phyloP scores from a whole-genome alignment of 441 rosid species.

The Raphanus hybrid region DNA sequence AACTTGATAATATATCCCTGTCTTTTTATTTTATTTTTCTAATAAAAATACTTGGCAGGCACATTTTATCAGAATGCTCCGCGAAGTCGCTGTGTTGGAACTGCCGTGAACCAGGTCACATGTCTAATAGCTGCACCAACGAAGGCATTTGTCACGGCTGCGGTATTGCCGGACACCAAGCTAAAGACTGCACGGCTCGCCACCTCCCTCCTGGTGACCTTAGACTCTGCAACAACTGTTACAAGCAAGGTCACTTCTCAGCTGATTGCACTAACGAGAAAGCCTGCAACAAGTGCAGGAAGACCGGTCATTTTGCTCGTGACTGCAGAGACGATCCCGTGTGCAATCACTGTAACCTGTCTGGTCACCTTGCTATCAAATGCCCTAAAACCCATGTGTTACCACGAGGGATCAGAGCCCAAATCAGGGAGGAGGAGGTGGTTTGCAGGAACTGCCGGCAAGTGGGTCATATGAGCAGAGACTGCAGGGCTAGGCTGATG shows the following conservation, averaged over 20 bases:
- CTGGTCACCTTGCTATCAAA: slow-evolving; percentile 4
- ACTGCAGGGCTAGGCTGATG: slow-evolving; percentile 6
- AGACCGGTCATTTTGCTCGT: slow-evolving; percentile 8
- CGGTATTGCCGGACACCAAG: slow-evolving; percentile 49
- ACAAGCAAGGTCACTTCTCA: slow-evolving; percentile 12
- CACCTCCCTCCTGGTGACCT: slow-evolving; percentile 3
- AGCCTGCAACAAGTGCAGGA: slow-evolving; percentile 15
- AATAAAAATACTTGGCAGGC: slow-evolving; percentile 49
- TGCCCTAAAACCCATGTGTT: slow-evolving; percentile 11
- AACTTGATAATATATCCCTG: not conserved
- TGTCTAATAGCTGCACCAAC: slow-evolving; percentile 50
- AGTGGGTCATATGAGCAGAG: slow-evolving; percentile 19
- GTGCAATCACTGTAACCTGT: not conserved
- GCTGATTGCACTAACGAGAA: slow-evolving; percentile 11
- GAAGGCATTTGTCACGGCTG: slow-evolving; percentile 89
- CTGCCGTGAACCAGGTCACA: slow-evolving; percentile 16
- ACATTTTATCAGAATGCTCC: slow-evolving; percentile 47
- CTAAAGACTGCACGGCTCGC: slow-evolving; percentile 10
- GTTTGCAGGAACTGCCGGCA: slow-evolving; percentile 12
- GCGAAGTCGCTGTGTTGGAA: slow-evolving; percentile 10
- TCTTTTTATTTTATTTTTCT: too few species aligned
- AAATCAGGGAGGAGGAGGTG: not conserved
- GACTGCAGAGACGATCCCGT: slow-evolving; percentile 17
- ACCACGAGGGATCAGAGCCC: not conserved
- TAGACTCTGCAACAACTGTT: slow-evolving; percentile 9